These are phyloP conservation scores for Ophiostoma novo-ulmi DNA, from an alignment of 2,329 filamentous ascomycete genomes.

Conservation along the genomic window DNA sequence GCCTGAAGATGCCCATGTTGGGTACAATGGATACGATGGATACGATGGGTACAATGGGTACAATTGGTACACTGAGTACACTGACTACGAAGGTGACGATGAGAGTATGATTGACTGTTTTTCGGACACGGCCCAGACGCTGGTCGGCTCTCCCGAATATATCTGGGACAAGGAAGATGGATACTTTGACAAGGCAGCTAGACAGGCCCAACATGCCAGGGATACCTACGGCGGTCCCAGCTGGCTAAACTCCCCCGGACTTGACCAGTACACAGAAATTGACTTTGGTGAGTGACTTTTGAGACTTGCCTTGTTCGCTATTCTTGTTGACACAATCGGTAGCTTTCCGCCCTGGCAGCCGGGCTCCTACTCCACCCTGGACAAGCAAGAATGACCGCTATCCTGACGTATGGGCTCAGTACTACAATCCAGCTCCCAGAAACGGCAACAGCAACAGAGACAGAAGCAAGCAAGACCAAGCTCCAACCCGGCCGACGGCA, in stretches of 20 bases:
- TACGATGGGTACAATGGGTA: neutral
- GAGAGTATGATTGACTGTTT: neutral
- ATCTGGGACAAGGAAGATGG: neutral
- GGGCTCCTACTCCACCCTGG: neutral
- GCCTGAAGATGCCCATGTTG: neutral
- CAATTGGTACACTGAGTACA: neutral
- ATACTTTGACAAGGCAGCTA: neutral
- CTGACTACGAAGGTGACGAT: neutral
- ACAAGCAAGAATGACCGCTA: neutral
- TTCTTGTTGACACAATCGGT: neutral
- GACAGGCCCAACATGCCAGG: neutral
- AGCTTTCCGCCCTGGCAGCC: neutral
- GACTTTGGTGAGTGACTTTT: neutral
- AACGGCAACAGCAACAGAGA: neutral
- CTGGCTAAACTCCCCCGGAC: neutral
- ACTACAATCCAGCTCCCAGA: neutral
- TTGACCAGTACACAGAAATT: neutral
- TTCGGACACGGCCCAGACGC: neutral
- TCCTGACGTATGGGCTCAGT: neutral
- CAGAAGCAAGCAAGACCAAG: neutral
- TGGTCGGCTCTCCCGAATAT: neutral
- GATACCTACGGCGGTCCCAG: neutral
- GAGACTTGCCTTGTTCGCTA: neutral
- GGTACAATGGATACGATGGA: neutral
- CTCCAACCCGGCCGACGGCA: neutral